Conservation (phyloP, 129 eudicot genomes). For the Tanacetum coccineum region DNA sequence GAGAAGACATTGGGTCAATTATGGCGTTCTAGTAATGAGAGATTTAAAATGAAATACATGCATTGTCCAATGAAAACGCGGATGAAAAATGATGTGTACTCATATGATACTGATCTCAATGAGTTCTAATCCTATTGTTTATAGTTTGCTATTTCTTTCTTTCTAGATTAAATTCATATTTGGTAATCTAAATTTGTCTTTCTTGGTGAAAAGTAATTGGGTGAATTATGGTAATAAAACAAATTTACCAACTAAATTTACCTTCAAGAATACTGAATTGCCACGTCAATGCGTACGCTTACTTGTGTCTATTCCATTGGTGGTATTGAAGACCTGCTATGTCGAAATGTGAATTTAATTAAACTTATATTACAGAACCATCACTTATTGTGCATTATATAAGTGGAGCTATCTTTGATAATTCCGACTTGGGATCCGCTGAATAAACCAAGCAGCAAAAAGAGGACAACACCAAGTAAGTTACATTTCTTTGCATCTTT, state of each 20-base stretch:
- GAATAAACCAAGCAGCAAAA: neutral
- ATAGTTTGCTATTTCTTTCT: neutral
- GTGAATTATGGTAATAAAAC: too few species aligned
- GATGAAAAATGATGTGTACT: too few species aligned
- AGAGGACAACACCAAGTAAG: slow-evolving; percentile 9
- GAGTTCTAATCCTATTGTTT: too few species aligned
- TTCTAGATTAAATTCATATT: neutral
- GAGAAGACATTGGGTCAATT: too few species aligned
- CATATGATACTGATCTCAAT: too few species aligned
- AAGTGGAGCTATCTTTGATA: slow-evolving; percentile 17
- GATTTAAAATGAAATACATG: too few species aligned
- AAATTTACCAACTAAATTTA: neutral
- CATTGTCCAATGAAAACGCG: too few species aligned
- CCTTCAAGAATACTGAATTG: slow-evolving; percentile 8
- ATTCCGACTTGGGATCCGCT: neutral
- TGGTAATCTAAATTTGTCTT: too few species aligned
- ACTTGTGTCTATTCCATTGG: slow-evolving; percentile 12
- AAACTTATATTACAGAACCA: neutral
- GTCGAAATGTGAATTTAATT: slow-evolving; percentile 15
- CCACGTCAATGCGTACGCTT: neutral
- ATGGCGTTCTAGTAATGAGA: too few species aligned
- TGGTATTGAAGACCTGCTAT: neutral
- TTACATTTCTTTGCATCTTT: neutral
- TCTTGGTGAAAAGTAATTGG: too few species aligned
- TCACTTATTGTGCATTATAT: slow-evolving; percentile 6